Base-by-base conservation (phyloP, 2,329 filamentous ascomycete genomes). In the Fusarium sp. region DNA sequence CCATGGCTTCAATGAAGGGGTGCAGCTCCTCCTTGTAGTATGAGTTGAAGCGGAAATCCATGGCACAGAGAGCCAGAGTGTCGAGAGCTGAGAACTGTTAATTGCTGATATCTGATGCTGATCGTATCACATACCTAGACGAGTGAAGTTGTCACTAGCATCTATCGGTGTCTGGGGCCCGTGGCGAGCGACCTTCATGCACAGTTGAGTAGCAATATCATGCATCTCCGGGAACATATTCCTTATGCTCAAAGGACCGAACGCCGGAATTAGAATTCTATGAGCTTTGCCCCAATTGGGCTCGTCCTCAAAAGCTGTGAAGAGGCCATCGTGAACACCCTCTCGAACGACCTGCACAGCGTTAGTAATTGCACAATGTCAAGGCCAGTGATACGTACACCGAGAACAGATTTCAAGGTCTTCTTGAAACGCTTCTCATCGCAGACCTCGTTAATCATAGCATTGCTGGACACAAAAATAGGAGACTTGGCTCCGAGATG, bases 1-100 rank as follows among this genome's bases (percentile, higher is more conserved):
- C 82, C 90, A 93, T 92, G 33, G 89, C 86, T 44, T 83, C 76
- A 39, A 93, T 83, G 70, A 94, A 93, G 0, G 90, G 90, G 68
- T 94, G 91, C 75, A 90, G 80, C 10, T 87, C 82, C 15, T 91
- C 86, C 28, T 83, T 83, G 74, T 93, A 94, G 77, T 90, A 93
- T 2, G 87, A 90, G 78, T 93, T 93, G 83, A 93, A 93, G 19
- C 91, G 87, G 61, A 84, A 90, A 37, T 86, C 86, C 87, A 92
- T 90, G n/a, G 87, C 82, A 75, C 90, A 91, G 4, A 94, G 83
- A 2, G 89, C 89, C 10, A 94, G 83, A 0, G 90, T 91, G 74
- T 94, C 91, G 4, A 94, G 83, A 0, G 91, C 88, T 62, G 22
- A 3, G 7, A 15, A 7, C 14, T 14, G 41, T 62, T 5, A 62